These are phyloP conservation scores for Aspergillus hiratsukae DNA, from an alignment of 2,329 filamentous ascomycete species.

Conservation along the genomic window DNA sequence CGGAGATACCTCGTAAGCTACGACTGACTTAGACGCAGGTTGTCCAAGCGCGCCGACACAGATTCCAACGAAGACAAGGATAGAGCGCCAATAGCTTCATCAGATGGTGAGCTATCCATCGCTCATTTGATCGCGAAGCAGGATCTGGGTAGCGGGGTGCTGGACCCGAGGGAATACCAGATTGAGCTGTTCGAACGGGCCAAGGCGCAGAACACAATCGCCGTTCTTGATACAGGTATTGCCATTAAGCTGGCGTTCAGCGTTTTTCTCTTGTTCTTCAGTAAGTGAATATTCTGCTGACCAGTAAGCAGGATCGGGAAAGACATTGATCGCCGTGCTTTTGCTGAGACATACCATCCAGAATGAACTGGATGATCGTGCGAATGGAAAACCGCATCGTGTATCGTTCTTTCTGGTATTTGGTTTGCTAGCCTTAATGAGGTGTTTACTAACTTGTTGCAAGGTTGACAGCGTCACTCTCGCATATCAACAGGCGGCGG, in stretches of 20 bases:
- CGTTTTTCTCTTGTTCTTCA: not conserved
- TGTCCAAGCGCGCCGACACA: slow-evolving; percentile 40
- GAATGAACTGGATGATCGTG: slow-evolving; percentile 68
- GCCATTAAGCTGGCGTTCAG: not conserved
- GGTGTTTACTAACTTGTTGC: slow-evolving; percentile 10
- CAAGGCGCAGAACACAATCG: slow-evolving; percentile 80
- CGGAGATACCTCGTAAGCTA: not conserved
- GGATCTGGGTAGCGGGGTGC: slow-evolving; percentile 58
- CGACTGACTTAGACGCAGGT: slow-evolving; percentile 20
- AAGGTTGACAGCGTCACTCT: slow-evolving; percentile 82
- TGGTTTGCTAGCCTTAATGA: not conserved
- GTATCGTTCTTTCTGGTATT: slow-evolving; percentile 78
- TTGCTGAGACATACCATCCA: slow-evolving; percentile 73
- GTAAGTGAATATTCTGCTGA: not conserved
- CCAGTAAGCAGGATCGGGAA: slow-evolving; percentile 67
- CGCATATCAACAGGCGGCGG: slow-evolving; percentile 82
- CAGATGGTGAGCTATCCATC: slow-evolving; percentile 50
- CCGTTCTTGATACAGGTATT: slow-evolving; percentile 82
- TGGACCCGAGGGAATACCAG: slow-evolving; percentile 83
- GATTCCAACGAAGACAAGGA: slow-evolving; percentile 39
- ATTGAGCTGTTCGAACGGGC: slow-evolving; percentile 85
- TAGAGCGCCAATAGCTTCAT: slow-evolving; percentile 22
- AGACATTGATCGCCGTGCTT: slow-evolving; percentile 91
- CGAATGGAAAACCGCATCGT: slow-evolving; percentile 54
- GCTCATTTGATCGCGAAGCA: slow-evolving; percentile 51